These are phyloP conservation scores for Eucalyptus leucophloia DNA, from an alignment of 345 rosid species.

Conservation along the genomic window DNA sequence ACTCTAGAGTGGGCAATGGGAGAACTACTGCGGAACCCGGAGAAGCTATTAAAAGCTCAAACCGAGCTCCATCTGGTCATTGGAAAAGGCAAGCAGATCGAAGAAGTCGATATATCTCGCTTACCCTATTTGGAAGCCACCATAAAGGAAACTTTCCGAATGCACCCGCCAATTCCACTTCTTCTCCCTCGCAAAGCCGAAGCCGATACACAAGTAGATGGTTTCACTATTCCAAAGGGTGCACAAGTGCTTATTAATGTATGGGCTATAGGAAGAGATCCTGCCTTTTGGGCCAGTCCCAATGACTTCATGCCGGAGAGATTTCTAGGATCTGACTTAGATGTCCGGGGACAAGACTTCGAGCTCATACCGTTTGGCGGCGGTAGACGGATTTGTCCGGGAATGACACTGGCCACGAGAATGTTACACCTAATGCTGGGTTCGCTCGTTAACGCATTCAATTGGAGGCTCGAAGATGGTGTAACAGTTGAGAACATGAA, in stretches of 20 bases:
- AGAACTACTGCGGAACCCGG: slow-evolving; percentile 24
- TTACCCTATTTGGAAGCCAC: slow-evolving; percentile 35
- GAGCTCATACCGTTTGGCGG: slow-evolving; percentile 31
- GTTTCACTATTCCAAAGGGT: slow-evolving; percentile 21
- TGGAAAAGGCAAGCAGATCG: slow-evolving; percentile 8
- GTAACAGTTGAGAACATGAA: background rate
- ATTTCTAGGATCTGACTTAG: slow-evolving; percentile 22
- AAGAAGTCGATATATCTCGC: slow-evolving; percentile 16
- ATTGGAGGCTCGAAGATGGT: slow-evolving; percentile 19
- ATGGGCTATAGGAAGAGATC: slow-evolving; percentile 44
- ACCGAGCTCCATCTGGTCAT: slow-evolving; percentile 13
- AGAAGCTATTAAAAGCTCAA: slow-evolving; percentile 5
- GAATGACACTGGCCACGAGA: slow-evolving; percentile 23
- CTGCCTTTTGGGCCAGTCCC: slow-evolving; percentile 7
- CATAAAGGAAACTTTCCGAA: slow-evolving; percentile 34
- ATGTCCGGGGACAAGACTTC: slow-evolving; percentile 13
- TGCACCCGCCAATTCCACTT: slow-evolving; percentile 29
- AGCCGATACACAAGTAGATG: slow-evolving; percentile 4
- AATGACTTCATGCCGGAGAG: slow-evolving; percentile 23
- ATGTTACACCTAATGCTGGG: slow-evolving; percentile 25
- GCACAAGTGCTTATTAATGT: slow-evolving; percentile 30
- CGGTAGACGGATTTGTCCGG: slow-evolving; percentile 35
- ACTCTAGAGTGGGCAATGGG: slow-evolving; percentile 57
- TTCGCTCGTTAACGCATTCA: slow-evolving; percentile 22
- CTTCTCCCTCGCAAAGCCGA: slow-evolving; percentile 26